Evolutionary conservation across 805 yeast genomes (phyloP), one percentile per base, ranked within the genome.

Genomic region (Myxozyma udenii): DNA sequence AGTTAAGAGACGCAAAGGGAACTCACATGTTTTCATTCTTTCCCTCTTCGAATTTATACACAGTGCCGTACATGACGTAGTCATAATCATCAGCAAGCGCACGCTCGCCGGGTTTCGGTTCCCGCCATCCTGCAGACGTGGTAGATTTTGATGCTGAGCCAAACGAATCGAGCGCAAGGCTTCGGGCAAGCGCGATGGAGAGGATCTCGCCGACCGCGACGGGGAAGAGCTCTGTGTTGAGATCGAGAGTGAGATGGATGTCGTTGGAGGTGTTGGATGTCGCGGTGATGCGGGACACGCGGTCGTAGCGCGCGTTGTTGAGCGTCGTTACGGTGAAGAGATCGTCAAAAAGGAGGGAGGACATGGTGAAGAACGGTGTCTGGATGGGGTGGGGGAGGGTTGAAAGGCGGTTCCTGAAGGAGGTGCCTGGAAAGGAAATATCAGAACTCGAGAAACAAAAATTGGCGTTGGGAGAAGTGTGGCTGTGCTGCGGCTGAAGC

Each of bases 61-160:
- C 95, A 4, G 96, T 89, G 48, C 98, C 98, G 68, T 90, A 83
- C 98, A 93, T 91, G 60, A 93, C 98, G 64, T 93, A 93, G 69
- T 91, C 98, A 73, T 89, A 91, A 66, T 93, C 98, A 68, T 91
- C 97, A 61, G 96, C 96, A 64, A 91, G 76, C 4, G 95, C 79
- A 65, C 84, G 79, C 61, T 89, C 96, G 53, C 84, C 86, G 11
- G 85, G 78, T 69, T 79, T 85, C 41, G 96, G 95, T 6, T 87
- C 88, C 68, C 89, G 78, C 90, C 91, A 85, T 18, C 85, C 84
- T 9, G 33, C 33, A 9, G 33, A 9, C 9, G 33, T 9, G 9
- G 33, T 9, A 28, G 33, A 28, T 14, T 9, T 28, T 60, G 80
- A 75, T 12, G 74, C 62, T 33, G 78, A 78, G 42, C 74, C 74